Conservation (phyloP, 306 rosid genomes). For the Oxytropis ochrocephala region DNA sequence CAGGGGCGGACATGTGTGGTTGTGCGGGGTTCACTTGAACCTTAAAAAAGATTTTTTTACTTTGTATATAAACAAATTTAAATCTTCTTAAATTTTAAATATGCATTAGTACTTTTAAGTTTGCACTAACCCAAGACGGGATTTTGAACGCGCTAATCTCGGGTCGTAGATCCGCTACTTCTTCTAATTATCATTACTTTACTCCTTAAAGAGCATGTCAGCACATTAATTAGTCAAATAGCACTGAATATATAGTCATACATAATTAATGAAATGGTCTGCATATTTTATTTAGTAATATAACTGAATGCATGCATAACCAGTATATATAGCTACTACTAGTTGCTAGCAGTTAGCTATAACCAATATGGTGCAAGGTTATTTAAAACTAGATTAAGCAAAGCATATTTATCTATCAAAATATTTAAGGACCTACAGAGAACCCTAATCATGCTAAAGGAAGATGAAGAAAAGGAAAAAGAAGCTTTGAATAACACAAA, state of each 20-base stretch:
- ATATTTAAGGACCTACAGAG: constrained; percentile 10
- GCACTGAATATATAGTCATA: not conserved
- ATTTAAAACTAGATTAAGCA: constrained; percentile 3
- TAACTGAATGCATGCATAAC: constrained; percentile 5
- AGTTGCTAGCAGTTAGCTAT: not conserved
- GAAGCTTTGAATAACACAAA: constrained; percentile 5
- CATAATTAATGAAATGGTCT: not conserved
- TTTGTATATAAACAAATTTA: too few relatives aligned
- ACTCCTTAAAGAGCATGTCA: not conserved
- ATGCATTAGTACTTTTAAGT: too few relatives aligned
- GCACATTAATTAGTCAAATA: not conserved
- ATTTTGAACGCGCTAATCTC: too few relatives aligned
- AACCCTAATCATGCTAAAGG: not conserved
- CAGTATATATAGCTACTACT: not conserved
- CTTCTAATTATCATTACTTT: too few relatives aligned
- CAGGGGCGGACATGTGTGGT: too few relatives aligned
- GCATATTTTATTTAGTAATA: too few relatives aligned
- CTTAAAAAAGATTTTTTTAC: too few relatives aligned
- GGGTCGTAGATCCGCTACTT: too few relatives aligned
- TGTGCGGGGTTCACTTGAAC: too few relatives aligned
- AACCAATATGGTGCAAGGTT: not conserved
- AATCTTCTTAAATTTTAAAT: too few relatives aligned
- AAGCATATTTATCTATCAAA: constrained; percentile 1
- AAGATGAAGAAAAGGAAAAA: not conserved
- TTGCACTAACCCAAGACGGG: too few relatives aligned